Conservation (phyloP, 2,329 filamentous ascomycete species). For the Botrytis deweyae region DNA sequence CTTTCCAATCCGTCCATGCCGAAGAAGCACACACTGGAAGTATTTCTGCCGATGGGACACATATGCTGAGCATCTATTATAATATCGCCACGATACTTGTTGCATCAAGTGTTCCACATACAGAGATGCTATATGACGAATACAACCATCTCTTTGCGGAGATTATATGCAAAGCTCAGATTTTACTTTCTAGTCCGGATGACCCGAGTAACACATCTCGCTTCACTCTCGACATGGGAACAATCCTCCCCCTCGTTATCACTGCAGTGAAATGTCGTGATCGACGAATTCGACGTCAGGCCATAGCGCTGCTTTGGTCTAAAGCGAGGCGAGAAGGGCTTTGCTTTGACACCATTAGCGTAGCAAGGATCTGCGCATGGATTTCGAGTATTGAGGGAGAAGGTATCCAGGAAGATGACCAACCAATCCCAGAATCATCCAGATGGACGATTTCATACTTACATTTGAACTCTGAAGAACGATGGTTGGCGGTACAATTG, state of each 20-base stretch:
- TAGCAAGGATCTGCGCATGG: slow-evolving; percentile 39
- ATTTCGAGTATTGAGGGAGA: slow-evolving; percentile 38
- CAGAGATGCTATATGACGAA: slow-evolving; percentile 37
- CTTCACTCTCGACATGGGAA: slow-evolving; percentile 39
- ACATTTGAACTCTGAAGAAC: slow-evolving; percentile 37
- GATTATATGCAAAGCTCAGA: slow-evolving; percentile 36
- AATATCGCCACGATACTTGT: slow-evolving; percentile 38
- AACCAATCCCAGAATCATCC: slow-evolving; percentile 34
- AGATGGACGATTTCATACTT: slow-evolving; percentile 36
- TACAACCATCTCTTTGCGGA: slow-evolving; percentile 36
- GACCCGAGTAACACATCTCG: slow-evolving; percentile 37
- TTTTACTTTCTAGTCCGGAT: slow-evolving; percentile 35
- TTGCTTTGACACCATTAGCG: slow-evolving; percentile 38
- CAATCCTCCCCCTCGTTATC: slow-evolving; percentile 37
- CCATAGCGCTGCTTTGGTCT: slow-evolving; percentile 37
- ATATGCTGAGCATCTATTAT: slow-evolving; percentile 39
- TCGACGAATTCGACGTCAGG: slow-evolving; percentile 34
- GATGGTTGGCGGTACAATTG: slow-evolving; percentile 38
- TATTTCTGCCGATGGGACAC: slow-evolving; percentile 31
- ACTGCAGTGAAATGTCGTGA: slow-evolving; percentile 39
- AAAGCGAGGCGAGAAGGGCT: slow-evolving; percentile 39
- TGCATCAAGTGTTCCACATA: slow-evolving; percentile 36
- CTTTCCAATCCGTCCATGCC: slow-evolving; percentile 35
- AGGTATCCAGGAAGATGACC: slow-evolving; percentile 34
- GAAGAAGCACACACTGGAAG: slow-evolving; percentile 32